Percentiles rank a stretch among this genome's conserved stretches.
Conservation (phyloP, 129 eudicot species). For the Glebionis coronaria region DNA sequence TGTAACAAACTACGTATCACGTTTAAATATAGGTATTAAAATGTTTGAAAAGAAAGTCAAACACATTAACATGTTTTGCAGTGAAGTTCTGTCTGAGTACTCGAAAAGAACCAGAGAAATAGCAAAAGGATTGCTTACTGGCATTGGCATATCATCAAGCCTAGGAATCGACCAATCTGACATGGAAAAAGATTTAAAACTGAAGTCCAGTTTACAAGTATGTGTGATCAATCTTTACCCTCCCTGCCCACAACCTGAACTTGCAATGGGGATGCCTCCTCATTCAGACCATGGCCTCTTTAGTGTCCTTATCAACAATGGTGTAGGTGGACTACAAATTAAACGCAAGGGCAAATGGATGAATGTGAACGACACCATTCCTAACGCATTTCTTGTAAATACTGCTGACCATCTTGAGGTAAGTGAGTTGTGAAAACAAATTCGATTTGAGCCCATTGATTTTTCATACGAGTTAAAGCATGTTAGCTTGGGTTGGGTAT, state of each 20-base stretch:
- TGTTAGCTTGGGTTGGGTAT: too few relatives aligned
- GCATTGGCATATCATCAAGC: conserved; percentile 42
- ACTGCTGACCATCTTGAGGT: conserved; percentile 66
- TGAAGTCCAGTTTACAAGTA: conserved; percentile 43
- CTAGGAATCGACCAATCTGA: conserved; percentile 45
- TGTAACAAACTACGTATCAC: not conserved
- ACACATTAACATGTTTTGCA: conserved; percentile 20
- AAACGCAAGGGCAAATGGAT: conserved; percentile 53
- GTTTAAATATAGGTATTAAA: not conserved
- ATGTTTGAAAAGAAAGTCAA: not conserved
- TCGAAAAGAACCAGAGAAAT: conserved; percentile 35
- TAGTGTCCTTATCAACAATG: conserved; percentile 46
- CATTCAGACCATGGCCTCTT: conserved; percentile 66
- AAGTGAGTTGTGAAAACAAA: not conserved
- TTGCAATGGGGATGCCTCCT: conserved; percentile 61
- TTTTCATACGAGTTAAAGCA: too few relatives aligned
- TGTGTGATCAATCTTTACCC: conserved; percentile 44
- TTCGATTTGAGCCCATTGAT: not conserved
- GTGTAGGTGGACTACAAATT: conserved; percentile 45
- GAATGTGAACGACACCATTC: conserved; percentile 37
- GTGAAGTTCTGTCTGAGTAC: conserved; percentile 50
- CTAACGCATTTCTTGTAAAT: conserved; percentile 55
- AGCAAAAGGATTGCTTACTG: conserved; percentile 33
- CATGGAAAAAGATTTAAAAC: conserved; percentile 28
- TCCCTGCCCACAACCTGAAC: conserved; percentile 57